phyloP scores from a whole-genome alignment of 2,329 filamentous ascomycete genomes.

The Camillea tinctor region DNA sequence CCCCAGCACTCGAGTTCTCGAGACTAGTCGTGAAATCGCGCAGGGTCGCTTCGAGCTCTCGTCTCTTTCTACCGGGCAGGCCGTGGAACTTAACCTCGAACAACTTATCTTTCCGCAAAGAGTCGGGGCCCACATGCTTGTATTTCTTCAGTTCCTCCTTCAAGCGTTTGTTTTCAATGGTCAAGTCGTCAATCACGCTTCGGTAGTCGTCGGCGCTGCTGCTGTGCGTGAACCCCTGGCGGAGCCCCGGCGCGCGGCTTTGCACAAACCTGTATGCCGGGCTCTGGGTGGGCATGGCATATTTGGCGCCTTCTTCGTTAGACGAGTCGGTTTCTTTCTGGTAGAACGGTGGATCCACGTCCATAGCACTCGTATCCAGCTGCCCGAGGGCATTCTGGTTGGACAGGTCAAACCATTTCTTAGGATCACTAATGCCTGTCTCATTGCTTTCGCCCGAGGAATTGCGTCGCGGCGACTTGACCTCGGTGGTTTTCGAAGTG shows the following conservation, averaged over 20 bases:
- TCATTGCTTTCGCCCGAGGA: slow-evolving; percentile 51
- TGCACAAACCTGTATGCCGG: slow-evolving; percentile 27
- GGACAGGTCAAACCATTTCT: slow-evolving; percentile 53
- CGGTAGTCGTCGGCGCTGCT: slow-evolving; percentile 74
- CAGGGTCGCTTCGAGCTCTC: slow-evolving; percentile 72
- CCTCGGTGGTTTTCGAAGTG: slow-evolving; percentile 8
- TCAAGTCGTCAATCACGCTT: slow-evolving; percentile 84
- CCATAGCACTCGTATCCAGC: slow-evolving; percentile 46
- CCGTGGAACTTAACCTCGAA: slow-evolving; percentile 82
- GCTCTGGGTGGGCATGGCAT: slow-evolving; percentile 22
- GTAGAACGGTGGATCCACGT: slow-evolving; percentile 56
- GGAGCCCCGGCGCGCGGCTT: slow-evolving; percentile 24
- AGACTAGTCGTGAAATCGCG: slow-evolving; percentile 68
- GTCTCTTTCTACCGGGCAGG: slow-evolving; percentile 68
- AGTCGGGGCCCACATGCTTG: slow-evolving; percentile 63
- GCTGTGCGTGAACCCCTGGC: slow-evolving; percentile 41
- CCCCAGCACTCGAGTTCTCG: slow-evolving; percentile 45
- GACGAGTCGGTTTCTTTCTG: slow-evolving; percentile 54
- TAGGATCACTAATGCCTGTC: slow-evolving; percentile 50
- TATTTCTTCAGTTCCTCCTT: slow-evolving; percentile 72
- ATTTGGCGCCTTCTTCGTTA: slow-evolving; percentile 40
- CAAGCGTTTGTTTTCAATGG: slow-evolving; percentile 76
- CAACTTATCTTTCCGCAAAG: slow-evolving; percentile 71
- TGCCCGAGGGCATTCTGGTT: slow-evolving; percentile 48
- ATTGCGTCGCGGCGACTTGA: slow-evolving; percentile 32